Conservation (phyloP, 2,329 filamentous ascomycete species). For the Phyllosticta citriasiana region DNA sequence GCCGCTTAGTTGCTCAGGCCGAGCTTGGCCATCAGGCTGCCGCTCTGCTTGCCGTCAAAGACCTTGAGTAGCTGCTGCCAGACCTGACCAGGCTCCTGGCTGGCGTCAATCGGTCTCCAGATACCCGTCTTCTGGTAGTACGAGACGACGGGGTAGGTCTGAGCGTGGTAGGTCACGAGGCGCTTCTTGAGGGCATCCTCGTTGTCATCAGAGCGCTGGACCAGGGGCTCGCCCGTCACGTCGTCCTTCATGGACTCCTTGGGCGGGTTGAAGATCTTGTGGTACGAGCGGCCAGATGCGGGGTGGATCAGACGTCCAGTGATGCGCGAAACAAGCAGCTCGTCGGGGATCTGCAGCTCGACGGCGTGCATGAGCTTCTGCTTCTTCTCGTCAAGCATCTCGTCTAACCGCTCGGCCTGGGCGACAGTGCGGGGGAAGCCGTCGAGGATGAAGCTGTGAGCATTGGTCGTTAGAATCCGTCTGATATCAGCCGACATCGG, state of each 20-base stretch:
- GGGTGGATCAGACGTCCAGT: slow-evolving; percentile 94
- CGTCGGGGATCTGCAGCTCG: slow-evolving; percentile 94
- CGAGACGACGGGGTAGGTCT: slow-evolving; percentile 83
- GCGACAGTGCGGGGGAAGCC: slow-evolving; percentile 95
- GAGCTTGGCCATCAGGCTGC: slow-evolving; percentile 40
- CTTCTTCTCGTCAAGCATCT: slow-evolving; percentile 70
- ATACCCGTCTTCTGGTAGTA: slow-evolving; percentile 98
- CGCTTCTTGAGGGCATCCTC: slow-evolving; percentile 93
- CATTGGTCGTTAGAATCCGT: not conserved
- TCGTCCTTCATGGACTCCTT: slow-evolving; percentile 93
- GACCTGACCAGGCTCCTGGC: slow-evolving; percentile 88
- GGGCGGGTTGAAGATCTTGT: slow-evolving; percentile 98
- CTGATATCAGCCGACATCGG: not conserved
- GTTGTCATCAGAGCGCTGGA: slow-evolving; percentile 96
- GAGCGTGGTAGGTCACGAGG: slow-evolving; percentile 81
- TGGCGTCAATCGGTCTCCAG: slow-evolving; percentile 92
- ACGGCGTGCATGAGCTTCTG: slow-evolving; percentile 90
- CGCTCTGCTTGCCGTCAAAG: slow-evolving; percentile 56
- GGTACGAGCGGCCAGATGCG: slow-evolving; percentile 91
- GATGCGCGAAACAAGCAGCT: slow-evolving; percentile 86
- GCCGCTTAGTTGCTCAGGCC: slow-evolving; percentile 41
- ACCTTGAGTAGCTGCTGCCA: slow-evolving; percentile 88
- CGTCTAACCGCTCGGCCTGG: slow-evolving; percentile 88
- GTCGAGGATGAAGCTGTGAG: slow-evolving; percentile 84
- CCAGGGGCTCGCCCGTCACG: slow-evolving; percentile 87